Conservation (phyloP, 2,329 filamentous ascomycete genomes). For the Pestalotiopsis sp. region DNA sequence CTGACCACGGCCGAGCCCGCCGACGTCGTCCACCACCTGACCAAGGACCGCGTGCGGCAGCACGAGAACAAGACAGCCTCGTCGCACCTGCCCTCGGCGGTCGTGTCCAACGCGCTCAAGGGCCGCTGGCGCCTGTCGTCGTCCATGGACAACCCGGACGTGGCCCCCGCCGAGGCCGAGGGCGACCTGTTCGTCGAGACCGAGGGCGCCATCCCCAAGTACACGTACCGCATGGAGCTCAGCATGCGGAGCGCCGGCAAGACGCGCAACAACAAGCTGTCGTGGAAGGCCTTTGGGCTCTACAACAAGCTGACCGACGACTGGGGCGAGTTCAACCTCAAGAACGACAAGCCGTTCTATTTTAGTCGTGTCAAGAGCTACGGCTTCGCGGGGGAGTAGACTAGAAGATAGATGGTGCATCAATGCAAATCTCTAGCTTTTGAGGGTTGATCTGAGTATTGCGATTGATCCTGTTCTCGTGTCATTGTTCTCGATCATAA, state of each 20-base stretch:
- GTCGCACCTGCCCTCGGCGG: slow-evolving; percentile 43
- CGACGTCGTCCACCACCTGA: slow-evolving; percentile 87
- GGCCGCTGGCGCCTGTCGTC: slow-evolving; percentile 52
- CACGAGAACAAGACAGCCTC: slow-evolving; percentile 39
- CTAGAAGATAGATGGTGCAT: neutral
- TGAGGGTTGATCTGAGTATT: neutral
- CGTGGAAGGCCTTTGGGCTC: slow-evolving; percentile 89
- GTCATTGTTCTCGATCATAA: neutral
- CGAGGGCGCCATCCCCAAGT: slow-evolving; percentile 76
- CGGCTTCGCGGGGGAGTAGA: slow-evolving; percentile 46
- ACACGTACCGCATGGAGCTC: slow-evolving; percentile 83
- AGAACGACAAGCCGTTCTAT: slow-evolving; percentile 67
- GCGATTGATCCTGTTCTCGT: neutral
- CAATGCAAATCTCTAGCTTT: neutral
- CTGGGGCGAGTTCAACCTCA: slow-evolving; percentile 77
- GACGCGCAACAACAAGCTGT: slow-evolving; percentile 80
- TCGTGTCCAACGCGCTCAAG: slow-evolving; percentile 71
- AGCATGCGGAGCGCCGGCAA: slow-evolving; percentile 66
- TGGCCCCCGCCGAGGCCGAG: slow-evolving; percentile 49
- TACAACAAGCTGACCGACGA: slow-evolving; percentile 90
- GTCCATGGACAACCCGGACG: slow-evolving; percentile 30
- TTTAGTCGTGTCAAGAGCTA: slow-evolving; percentile 70
- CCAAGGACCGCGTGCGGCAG: slow-evolving; percentile 65
- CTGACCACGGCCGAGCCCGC: slow-evolving; percentile 79
- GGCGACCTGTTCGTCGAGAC: slow-evolving; percentile 83